Evolutionary conservation across 2,329 filamentous ascomycete genomes (phyloP).

Genomic region (Pseudogymnoascus sp.): DNA sequence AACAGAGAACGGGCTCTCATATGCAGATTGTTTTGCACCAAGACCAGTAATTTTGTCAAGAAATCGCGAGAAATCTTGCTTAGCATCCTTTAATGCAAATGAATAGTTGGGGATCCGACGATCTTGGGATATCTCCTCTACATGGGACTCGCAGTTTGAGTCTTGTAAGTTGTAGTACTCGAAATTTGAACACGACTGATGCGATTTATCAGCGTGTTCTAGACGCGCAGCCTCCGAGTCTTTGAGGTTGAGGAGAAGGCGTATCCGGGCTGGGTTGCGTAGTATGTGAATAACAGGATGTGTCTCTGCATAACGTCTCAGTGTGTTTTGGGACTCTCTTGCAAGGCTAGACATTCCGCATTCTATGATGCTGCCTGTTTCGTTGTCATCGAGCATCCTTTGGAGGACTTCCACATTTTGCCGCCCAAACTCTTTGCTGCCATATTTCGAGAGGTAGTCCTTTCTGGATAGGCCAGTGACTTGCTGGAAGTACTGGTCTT

Average conservation of each 20-base stretch:
- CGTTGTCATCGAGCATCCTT: constrained; percentile 51
- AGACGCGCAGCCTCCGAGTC: constrained; percentile 37
- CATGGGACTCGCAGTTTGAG: constrained; percentile 30
- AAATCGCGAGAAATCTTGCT: constrained; percentile 54
- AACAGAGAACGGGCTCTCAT: constrained; percentile 55
- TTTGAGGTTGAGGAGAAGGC: constrained; percentile 37
- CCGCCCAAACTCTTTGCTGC: constrained; percentile 53
- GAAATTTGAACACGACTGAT: constrained; percentile 50
- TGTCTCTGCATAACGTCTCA: constrained; percentile 54
- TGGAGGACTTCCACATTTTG: constrained; percentile 57
- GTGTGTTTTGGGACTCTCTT: constrained; percentile 38
- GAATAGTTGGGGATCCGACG: constrained; percentile 39
- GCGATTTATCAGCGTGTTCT: constrained; percentile 37
- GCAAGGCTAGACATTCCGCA: constrained; percentile 55
- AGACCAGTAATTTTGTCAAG: constrained; percentile 51
- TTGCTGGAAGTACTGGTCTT: constrained; percentile 61
- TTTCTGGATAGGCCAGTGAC: constrained; percentile 54
- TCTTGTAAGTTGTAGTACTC: constrained; percentile 56
- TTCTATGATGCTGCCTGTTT: constrained; percentile 58
- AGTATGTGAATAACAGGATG: constrained; percentile 67
- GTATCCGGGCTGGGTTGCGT: constrained; percentile 58
- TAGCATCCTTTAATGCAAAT: constrained; percentile 44
- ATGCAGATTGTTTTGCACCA: constrained; percentile 42
- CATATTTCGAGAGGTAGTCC: constrained; percentile 56
- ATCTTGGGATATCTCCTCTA: constrained; percentile 33